Conservation (phyloP, 1,284 basidiomycete species). For the Irpex rosettiformis region DNA sequence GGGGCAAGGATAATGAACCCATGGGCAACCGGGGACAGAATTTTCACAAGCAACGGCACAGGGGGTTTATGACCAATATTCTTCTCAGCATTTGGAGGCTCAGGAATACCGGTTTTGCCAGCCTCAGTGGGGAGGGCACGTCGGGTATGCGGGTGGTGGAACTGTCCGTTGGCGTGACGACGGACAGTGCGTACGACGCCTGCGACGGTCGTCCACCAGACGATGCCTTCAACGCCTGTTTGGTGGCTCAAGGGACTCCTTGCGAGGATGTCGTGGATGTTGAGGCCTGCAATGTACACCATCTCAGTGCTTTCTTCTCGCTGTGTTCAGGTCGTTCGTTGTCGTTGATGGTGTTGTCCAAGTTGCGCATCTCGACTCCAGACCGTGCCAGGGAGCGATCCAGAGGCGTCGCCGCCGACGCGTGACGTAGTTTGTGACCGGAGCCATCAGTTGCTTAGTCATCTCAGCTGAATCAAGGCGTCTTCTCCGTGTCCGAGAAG, state of each 20-base stretch:
- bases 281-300: conserved; percentile 16
- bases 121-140: background rate
- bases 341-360: background rate
- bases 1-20: conserved; percentile 12
- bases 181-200: conserved; percentile 12
- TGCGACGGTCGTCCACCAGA: conserved; percentile 16
- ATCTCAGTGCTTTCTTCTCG: background rate
- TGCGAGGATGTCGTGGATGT: conserved; percentile 11
- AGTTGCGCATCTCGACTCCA: background rate
- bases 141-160: conserved; percentile 5
- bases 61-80: conserved; percentile 7
- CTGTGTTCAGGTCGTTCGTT: background rate
- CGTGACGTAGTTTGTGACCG: background rate
- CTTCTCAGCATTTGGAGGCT: background rate
- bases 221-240: conserved; percentile 14
- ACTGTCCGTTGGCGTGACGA: background rate
- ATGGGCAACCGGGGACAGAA: conserved; percentile 12
- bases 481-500: background rate
- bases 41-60: conserved; percentile 3
- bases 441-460: background rate
- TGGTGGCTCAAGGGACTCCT: conserved; percentile 9
- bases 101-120: conserved; percentile 8
- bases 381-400: background rate
- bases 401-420: background rate
- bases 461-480: background rate